Base-by-base conservation (phyloP, 192 early-diverging fungal species). In the Endogone sp. region DNA sequence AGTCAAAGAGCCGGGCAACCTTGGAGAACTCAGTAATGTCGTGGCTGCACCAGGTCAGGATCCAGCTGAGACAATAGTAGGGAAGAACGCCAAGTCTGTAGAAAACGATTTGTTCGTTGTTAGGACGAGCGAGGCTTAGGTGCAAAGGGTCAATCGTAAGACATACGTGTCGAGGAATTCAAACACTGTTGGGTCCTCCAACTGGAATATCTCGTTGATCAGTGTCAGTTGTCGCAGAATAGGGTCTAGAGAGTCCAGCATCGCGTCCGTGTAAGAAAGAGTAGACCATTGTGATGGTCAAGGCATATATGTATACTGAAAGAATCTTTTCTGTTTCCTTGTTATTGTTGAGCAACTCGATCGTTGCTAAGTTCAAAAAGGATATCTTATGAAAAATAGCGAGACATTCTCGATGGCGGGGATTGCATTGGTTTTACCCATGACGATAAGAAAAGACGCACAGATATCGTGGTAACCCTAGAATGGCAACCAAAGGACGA, bases 31-130 rank as follows among this genome's bases (percentile, higher is more conserved):
- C 71, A 21, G 70, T 58, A 3, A 86, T 58, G 60, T 86, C 78
- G 58, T 86, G 85, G 62, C 79, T 75, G 44, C 82, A 86, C 85
- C 85, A 86, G n/a, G 85, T 86, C 49, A 86, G 84, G 1, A 86
- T 81, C 85, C 85, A 86, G 60, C 83, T 84, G 29, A 84, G 59
- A 23, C 78, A 79, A 37, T 80, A 86, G 71, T 80, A 84, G 1
- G 85, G 82, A 23, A 84, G 56, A 2, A 79, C 77, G n/a, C 72
- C 68, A n/a, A 77, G 66, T 28, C 81, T 83, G 62, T 56, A n/a
- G n/a, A n/a, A n/a, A n/a, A n/a, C n/a, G n/a, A 9, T 29, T n/a
- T 49, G 30, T n/a, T n/a, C n/a, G n/a, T n/a, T n/a, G n/a, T n/a
- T n/a, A n/a, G n/a, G n/a, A n/a, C n/a, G n/a, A n/a, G n/a, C n/a